Evolutionary conservation across 352 stramenopile species (phyloP).

Genomic region (Phytophthora cryptogea): DNA sequence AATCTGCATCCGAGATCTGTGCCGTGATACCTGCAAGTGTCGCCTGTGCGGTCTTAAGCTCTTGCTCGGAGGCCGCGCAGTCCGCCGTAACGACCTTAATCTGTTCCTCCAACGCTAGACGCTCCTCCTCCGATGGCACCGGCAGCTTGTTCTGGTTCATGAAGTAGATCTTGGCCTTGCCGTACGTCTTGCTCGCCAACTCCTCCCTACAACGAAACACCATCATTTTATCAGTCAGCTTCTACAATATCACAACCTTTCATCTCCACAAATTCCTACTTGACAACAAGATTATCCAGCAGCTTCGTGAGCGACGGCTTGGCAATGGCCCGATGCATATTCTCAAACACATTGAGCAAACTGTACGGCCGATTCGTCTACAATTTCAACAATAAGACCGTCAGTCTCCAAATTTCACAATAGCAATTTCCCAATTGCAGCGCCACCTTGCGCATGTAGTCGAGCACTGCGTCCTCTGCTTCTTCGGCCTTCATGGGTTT

Average conservation of each 20-base stretch:
- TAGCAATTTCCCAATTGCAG: not conserved
- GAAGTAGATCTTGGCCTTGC: slow-evolving; percentile 86
- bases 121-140: slow-evolving; percentile 52
- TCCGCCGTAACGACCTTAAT: slow-evolving; percentile 58
- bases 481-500: slow-evolving; percentile 48
- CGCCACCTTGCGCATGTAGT: slow-evolving; percentile 75
- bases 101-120: slow-evolving; percentile 47
- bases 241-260: not conserved
- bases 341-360: slow-evolving; percentile 87
- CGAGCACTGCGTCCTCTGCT: slow-evolving; percentile 55
- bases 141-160: slow-evolving; percentile 77
- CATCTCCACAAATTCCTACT: slow-evolving; percentile 35
- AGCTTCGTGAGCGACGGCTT: slow-evolving; percentile 79
- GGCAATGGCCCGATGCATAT: slow-evolving; percentile 74
- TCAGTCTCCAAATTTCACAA: not conserved
- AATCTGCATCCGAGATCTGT: slow-evolving; percentile 70
- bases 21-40: slow-evolving; percentile 51
- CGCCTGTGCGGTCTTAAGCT: slow-evolving; percentile 57
- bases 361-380: slow-evolving; percentile 85
- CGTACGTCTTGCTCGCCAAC: slow-evolving; percentile 73
- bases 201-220: slow-evolving; percentile 46
- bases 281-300: slow-evolving; percentile 68
- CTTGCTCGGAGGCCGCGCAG: slow-evolving; percentile 51
- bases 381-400: slow-evolving; percentile 1
- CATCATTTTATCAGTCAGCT: too few species aligned